Evolutionary conservation across 371 early-diverging fungal species (phyloP).

Genomic region (Apophysomyces variabilis): DNA sequence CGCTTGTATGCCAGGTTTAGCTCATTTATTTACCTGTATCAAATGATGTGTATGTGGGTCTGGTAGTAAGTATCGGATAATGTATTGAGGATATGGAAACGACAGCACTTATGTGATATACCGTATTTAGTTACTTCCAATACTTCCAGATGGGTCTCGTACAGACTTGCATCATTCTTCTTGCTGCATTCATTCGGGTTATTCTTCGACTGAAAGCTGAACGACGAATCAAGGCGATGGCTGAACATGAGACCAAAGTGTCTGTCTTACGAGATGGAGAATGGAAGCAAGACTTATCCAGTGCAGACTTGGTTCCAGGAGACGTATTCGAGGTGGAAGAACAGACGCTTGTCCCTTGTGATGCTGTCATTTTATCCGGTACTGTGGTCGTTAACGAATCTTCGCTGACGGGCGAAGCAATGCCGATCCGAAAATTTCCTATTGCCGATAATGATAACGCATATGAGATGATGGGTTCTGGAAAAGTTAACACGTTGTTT

Average conservation of each 20-base stretch:
- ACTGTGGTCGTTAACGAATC: slow-evolving; percentile 80
- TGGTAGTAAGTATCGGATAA: slow-evolving; percentile 54
- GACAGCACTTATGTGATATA: background rate
- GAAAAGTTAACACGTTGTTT: slow-evolving; percentile 61
- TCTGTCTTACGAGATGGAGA: slow-evolving; percentile 62
- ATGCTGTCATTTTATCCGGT: slow-evolving; percentile 73
- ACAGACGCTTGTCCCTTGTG: slow-evolving; percentile 55
- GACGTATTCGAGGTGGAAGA: slow-evolving; percentile 57
- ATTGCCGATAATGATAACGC: slow-evolving; percentile 49
- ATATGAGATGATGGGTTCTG: slow-evolving; percentile 37
- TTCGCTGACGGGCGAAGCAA: slow-evolving; percentile 85
- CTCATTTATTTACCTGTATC: slow-evolving; percentile 75
- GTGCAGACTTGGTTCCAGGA: slow-evolving; percentile 66
- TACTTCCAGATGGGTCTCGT: slow-evolving; percentile 77
- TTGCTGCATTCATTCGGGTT: slow-evolving; percentile 70
- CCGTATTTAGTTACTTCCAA: slow-evolving; percentile 49
- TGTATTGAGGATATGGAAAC: background rate
- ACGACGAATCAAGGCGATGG: slow-evolving; percentile 63
- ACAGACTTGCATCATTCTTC: slow-evolving; percentile 65
- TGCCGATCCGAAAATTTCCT: slow-evolving; percentile 84
- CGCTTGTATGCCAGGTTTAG: slow-evolving; percentile 39
- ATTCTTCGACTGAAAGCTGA: slow-evolving; percentile 60
- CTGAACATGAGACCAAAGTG: slow-evolving; percentile 51
- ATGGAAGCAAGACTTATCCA: slow-evolving; percentile 53
- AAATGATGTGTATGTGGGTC: slow-evolving; percentile 73